These are phyloP conservation scores for sorghum (Sorghum bicolor) DNA, from an alignment of 176 grass and related monocot species.

Conservation along the genomic window Sorghum_bicolor_NCBIv3 NC_012870.2:69123001-69123500, in stretches of 20 bases:
- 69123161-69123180: not conserved
- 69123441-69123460: not conserved
- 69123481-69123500: not conserved
- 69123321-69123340: not conserved
- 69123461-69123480: not conserved
- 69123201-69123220: not conserved
- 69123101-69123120: not conserved
- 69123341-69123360: not conserved
- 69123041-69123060: conserved; percentile 19
- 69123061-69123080: conserved; percentile 29
- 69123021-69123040: not conserved
- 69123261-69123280: conserved; percentile 12
- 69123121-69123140: conserved; percentile 3
- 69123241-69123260: not conserved
- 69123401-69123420: not conserved
- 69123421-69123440: not conserved
- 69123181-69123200: not conserved
- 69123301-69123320: not conserved
- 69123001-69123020: not conserved
- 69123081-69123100: conserved; percentile 64
- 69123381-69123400: conserved; percentile 10
- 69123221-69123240: not conserved
- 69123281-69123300: conserved; percentile 33
- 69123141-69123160: not conserved
- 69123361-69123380: not conserved